Evolutionary conservation across 2,329 filamentous ascomycete species (phyloP).

Genomic region (Blastomyces gilchristii): DNA sequence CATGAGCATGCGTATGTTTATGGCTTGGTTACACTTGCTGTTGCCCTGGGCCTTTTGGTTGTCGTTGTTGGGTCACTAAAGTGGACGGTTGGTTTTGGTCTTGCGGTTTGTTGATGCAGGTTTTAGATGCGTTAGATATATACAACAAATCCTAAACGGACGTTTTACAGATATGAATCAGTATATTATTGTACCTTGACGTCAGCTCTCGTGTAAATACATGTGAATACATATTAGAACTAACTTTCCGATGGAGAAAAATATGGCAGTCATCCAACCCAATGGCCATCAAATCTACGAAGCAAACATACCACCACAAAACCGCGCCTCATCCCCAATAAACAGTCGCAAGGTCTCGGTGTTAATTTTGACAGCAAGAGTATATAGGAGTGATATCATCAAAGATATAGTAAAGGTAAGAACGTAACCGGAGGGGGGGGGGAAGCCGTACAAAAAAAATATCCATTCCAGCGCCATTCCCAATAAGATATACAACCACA

Average conservation of each 20-base stretch:
- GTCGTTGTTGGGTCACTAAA: conserved; percentile 47
- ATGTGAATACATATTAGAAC: neutral
- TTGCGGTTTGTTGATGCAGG: conserved; percentile 23
- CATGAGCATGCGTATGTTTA: conserved; percentile 54
- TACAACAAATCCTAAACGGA: neutral
- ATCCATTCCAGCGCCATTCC: neutral
- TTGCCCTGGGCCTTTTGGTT: conserved; percentile 41
- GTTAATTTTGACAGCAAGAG: neutral
- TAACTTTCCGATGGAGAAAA: neutral
- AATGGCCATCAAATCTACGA: neutral
- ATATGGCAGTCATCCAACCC: neutral
- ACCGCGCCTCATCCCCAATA: neutral
- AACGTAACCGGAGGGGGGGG: neutral
- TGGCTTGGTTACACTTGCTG: conserved; percentile 38
- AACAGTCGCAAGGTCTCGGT: neutral
- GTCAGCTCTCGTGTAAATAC: neutral
- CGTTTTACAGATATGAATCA: neutral
- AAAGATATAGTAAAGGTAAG: neutral
- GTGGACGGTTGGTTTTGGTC: conserved; percentile 40
- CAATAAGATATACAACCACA: neutral
- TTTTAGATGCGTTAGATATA: neutral
- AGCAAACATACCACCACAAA: neutral
- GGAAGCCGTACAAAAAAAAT: neutral
- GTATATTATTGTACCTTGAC: neutral
- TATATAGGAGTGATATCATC: neutral